Base-by-base conservation (phyloP, 1,284 basidiomycete genomes). In the Sparassis latifolia region DNA sequence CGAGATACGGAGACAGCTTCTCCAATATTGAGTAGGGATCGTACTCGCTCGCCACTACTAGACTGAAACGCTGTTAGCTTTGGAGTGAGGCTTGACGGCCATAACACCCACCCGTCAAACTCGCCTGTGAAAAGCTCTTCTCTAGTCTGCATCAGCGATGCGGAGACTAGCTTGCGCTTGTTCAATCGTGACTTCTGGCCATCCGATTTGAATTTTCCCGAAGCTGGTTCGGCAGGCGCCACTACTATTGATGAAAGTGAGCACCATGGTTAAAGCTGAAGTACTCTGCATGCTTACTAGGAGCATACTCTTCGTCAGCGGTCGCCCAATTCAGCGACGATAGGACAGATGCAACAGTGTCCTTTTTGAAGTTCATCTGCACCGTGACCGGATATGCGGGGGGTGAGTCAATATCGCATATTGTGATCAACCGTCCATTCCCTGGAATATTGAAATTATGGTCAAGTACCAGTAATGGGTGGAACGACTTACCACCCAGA, bases 341-440 rank as follows among this genome's bases (percentile, higher is more conserved):
- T 50, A 93, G 70, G 37, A 84, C 74, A 0, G 75, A 65, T 7
- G 74, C 71, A 33, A 83, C 62, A 29, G 77, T 68, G 49, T 83
- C 74, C 52, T 82, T 74, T 30, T 82, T 75, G 61, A 95, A 92
- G 66, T 97, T 97, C 89, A 97, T 92, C 49, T 86, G 76, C 2
- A 78, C 75, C 63, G 96, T 69, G 27, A 95, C 79, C 38, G 92
- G 92, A 66, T 94, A 93, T 37, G 92, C 86, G 7, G 97, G 96
- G 4, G 96, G 94, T 2, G 89, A 92, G 62, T 98, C 96, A 33
- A 86, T 82, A 58, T 97, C 92, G 61, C 88, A 92, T 61, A 99
- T 84, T 2, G 89, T 82, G 51, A 97, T 73, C 27, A 99, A 71
- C 47, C 83, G 79, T 3, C 95, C 95, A 60, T 85, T 71, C 35